Evolutionary conservation across 306 rosid genomes (phyloP).

Genomic region (Quercus agrifolia): DNA sequence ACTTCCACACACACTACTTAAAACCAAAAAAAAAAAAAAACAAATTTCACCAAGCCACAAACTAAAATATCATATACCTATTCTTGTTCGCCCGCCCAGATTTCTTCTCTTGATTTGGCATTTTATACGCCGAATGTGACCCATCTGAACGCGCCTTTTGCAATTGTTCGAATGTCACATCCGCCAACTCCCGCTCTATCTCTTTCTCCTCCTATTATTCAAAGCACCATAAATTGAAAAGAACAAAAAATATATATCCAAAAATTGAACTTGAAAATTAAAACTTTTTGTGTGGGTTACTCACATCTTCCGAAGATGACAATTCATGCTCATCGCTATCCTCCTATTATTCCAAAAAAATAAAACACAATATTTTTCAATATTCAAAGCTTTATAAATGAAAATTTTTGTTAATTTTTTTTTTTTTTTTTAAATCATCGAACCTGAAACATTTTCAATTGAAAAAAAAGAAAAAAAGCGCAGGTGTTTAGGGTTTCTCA

Average conservation of each 20-base stretch:
- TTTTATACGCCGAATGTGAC: constrained; percentile 39
- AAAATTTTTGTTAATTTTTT: too few species aligned
- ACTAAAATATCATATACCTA: constrained; percentile 35
- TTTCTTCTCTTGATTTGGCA: constrained; percentile 46
- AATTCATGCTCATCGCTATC: constrained; percentile 25
- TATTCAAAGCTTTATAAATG: too few species aligned
- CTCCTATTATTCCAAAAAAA: neutral
- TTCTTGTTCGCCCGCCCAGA: constrained; percentile 74
- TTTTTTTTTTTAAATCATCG: too few species aligned
- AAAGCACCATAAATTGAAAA: neutral
- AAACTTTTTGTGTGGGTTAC: neutral
- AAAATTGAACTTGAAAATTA: constrained; percentile 1
- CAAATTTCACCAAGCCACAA: neutral
- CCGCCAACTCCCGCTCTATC: constrained; percentile 76
- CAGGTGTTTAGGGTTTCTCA: constrained; percentile 13
- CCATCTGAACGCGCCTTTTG: constrained; percentile 84
- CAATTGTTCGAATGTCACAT: constrained; percentile 81
- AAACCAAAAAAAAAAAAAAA: neutral
- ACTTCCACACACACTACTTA: constrained; percentile 4
- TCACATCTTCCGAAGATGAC: constrained; percentile 31
- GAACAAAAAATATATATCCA: neutral
- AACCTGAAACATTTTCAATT: neutral
- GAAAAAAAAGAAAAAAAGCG: neutral
- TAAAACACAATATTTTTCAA: too few species aligned
- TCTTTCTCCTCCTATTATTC: constrained; percentile 48